These are phyloP conservation scores for Aquilaria agallochum DNA, from an alignment of 441 rosid genomes.

Conservation along the genomic window DNA sequence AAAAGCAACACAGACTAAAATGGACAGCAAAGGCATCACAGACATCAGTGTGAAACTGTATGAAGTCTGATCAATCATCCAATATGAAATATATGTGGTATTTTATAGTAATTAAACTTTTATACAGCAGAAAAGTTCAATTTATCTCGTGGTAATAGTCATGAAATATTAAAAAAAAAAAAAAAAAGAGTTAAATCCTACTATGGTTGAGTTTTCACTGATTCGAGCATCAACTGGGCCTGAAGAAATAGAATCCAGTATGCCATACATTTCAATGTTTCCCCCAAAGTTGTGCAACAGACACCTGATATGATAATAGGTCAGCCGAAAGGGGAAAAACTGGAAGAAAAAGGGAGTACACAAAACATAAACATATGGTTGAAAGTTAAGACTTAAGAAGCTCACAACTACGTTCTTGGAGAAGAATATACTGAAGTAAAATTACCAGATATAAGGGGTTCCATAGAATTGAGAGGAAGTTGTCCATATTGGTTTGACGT, in stretches of 20 bases:
- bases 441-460: constrained; percentile 92
- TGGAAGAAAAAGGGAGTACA: constrained; percentile 3
- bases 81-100: neutral
- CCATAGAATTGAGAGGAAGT: constrained; percentile 83
- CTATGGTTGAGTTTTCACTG: constrained; percentile 91
- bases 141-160: too few relatives aligned
- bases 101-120: constrained; percentile 3
- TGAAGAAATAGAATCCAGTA: constrained; percentile 73
- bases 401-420: constrained; percentile 1
- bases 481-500: constrained; percentile 86
- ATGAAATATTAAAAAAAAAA: neutral
- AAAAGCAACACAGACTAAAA: too few relatives aligned
- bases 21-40: too few relatives aligned
- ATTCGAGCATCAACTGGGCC: constrained; percentile 86
- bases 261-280: constrained; percentile 93
- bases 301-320: constrained; percentile 52
- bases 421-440: constrained; percentile 2
- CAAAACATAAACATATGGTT: constrained; percentile 11
- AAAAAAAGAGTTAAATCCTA: constrained; percentile 21
- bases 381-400: neutral
- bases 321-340: constrained; percentile 1
- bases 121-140: neutral
- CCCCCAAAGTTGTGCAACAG: constrained; percentile 96
- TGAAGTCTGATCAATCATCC: too few relatives aligned
- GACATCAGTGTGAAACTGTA: too few relatives aligned